Evolutionary conservation across 192 early-diverging fungal genomes (phyloP).

Genomic region (Coemansia sp.): DNA sequence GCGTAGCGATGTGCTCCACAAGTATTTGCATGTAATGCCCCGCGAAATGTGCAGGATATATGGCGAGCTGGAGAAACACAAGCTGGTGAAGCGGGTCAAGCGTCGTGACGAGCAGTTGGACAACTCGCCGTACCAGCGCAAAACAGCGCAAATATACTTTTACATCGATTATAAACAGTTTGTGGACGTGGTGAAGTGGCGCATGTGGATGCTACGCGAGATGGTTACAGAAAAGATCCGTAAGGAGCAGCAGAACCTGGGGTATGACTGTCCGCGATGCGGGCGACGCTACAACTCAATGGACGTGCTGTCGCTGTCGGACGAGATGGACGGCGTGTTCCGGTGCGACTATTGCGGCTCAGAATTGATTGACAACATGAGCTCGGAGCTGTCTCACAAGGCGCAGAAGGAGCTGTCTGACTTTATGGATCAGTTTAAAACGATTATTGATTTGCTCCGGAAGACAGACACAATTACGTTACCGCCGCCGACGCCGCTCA

Average conservation of each 20-base stretch:
- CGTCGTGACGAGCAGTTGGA: constrained; percentile 35
- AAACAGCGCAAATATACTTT: constrained; percentile 64
- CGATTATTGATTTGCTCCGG: constrained; percentile 72
- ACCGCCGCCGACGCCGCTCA: constrained; percentile 57
- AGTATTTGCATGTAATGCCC: constrained; percentile 61
- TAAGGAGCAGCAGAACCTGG: constrained; percentile 71
- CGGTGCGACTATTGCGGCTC: constrained; percentile 62
- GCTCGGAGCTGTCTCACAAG: constrained; percentile 59
- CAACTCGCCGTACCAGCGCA: constrained; percentile 53
- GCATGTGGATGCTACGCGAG: constrained; percentile 81
- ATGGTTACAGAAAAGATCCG: constrained; percentile 59
- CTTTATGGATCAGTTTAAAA: constrained; percentile 68
- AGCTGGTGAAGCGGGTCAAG: constrained; percentile 55
- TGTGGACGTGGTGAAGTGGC: constrained; percentile 90
- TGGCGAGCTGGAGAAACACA: constrained; percentile 74
- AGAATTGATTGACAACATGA: constrained; percentile 63
- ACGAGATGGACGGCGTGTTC: constrained; percentile 51
- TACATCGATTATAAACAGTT: constrained; percentile 93
- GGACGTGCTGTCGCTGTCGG: constrained; percentile 56
- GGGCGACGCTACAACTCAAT: constrained; percentile 48
- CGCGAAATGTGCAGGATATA: constrained; percentile 79
- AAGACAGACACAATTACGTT: constrained; percentile 68
- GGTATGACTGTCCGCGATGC: constrained; percentile 66
- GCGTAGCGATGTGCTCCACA: constrained; percentile 76
- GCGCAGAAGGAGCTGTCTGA: constrained; percentile 59